Conservation (phyloP, 192 early-diverging fungal genomes). For the Podila clonocystis region DNA sequence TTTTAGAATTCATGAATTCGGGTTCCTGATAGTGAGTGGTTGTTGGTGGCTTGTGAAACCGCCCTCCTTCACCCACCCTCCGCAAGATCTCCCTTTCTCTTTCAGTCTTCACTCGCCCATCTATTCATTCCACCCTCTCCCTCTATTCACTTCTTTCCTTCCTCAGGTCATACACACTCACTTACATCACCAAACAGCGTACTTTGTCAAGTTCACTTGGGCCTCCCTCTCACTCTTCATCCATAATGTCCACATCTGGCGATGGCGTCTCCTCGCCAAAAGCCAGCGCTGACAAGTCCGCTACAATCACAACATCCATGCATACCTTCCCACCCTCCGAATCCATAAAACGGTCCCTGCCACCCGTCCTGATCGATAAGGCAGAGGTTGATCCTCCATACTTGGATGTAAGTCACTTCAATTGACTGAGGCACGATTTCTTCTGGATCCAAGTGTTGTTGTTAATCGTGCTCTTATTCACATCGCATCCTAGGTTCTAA, state of each 20-base stretch:
- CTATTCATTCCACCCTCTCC: not conserved
- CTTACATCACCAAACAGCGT: too few species aligned
- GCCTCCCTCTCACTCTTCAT: too few species aligned
- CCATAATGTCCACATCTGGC: too few species aligned
- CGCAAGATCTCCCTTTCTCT: too few species aligned
- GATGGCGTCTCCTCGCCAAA: not conserved
- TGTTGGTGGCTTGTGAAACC: too few species aligned
- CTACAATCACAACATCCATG: not conserved
- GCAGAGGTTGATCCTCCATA: constrained; percentile 2
- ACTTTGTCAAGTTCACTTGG: too few species aligned
- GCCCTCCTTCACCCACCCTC: too few species aligned
- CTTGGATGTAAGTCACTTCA: not conserved
- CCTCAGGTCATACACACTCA: too few species aligned
- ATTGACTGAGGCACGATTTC: not conserved
- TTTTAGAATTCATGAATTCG: too few species aligned
- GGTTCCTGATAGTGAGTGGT: too few species aligned
- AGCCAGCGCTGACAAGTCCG: not conserved
- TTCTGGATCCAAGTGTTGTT: not conserved
- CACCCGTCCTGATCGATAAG: not conserved
- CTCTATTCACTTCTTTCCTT: too few species aligned
- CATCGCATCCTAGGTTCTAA: not conserved
- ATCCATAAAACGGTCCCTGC: constrained; percentile 2
- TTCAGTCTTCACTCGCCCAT: too few species aligned
- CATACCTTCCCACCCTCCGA: not conserved
- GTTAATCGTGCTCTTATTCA: not conserved